These are phyloP conservation scores for Citrullus mucosospermus DNA, from an alignment of 306 rosid species.

Conservation along the genomic window DNA sequence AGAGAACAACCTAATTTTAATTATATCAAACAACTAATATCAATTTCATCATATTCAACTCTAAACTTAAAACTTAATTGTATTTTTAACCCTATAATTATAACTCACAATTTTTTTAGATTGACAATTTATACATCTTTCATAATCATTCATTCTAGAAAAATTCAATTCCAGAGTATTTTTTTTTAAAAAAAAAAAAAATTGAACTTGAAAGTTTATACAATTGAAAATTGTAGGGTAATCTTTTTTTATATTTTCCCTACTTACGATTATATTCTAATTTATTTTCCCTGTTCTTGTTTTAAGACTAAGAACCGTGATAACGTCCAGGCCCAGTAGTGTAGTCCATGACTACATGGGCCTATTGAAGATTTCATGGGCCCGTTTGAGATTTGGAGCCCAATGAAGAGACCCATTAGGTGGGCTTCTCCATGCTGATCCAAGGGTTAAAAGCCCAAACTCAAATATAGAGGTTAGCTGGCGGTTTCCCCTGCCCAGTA, in stretches of 20 bases:
- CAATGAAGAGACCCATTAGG: neutral
- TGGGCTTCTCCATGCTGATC: neutral
- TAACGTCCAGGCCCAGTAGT: neutral
- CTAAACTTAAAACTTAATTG: too few relatives aligned
- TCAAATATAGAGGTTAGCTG: neutral
- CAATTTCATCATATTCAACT: too few relatives aligned
- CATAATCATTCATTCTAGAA: too few relatives aligned
- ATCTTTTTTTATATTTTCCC: neutral
- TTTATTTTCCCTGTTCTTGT: neutral
- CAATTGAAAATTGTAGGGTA: too few relatives aligned
- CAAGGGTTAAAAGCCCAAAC: neutral
- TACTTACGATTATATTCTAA: neutral
- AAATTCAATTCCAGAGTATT: too few relatives aligned
- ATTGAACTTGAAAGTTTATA: too few relatives aligned
- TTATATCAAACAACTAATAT: too few relatives aligned
- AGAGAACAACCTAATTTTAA: too few relatives aligned
- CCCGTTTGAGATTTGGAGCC: neutral
- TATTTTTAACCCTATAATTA: too few relatives aligned
- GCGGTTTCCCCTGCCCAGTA: neutral
- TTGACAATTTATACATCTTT: too few relatives aligned
- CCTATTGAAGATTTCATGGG: neutral
- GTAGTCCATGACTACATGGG: neutral
- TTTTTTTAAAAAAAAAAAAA: too few relatives aligned
- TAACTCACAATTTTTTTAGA: too few relatives aligned
- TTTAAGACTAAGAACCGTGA: neutral